A percentile compares a stretch with the other conserved stretches of the same genome.
These are phyloP conservation scores for Nemania abortiva DNA, from an alignment of 2,329 filamentous ascomycete genomes.

Conservation along the genomic window DNA sequence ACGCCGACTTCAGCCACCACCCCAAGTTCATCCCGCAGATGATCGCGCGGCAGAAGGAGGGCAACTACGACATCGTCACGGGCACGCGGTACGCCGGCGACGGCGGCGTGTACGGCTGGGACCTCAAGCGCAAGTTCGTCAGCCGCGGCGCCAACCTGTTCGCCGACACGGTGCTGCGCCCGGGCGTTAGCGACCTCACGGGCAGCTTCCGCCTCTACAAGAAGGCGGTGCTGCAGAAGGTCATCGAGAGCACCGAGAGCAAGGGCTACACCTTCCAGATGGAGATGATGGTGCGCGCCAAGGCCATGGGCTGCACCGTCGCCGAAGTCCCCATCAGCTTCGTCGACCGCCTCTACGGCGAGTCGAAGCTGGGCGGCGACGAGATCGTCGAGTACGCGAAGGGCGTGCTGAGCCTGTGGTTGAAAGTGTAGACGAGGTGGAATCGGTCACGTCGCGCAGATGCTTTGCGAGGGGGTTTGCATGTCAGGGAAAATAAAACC, in stretches of 20 bases:
- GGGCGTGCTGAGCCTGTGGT: constrained; percentile 81
- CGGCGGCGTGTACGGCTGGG: constrained; percentile 95
- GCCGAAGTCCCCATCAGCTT: constrained; percentile 97
- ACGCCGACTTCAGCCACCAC: constrained; percentile 99
- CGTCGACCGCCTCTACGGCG: constrained; percentile 94
- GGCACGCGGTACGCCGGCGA: constrained; percentile 93
- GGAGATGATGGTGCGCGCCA: constrained; percentile 98
- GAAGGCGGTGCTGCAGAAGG: constrained; percentile 87
- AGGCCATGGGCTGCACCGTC: constrained; percentile 93
- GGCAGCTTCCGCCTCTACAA: constrained; percentile 97
- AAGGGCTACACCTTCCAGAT: constrained; percentile 99
- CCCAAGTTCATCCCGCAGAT: constrained; percentile 98
- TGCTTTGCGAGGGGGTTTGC: constrained; percentile 25
- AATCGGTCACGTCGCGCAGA: not conserved
- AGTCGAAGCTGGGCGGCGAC: constrained; percentile 92
- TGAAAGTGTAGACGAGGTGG: constrained; percentile 71
- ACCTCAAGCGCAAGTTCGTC: constrained; percentile 88
- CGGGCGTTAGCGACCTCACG: constrained; percentile 94
- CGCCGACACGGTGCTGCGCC: constrained; percentile 91
- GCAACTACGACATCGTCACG: constrained; percentile 94
- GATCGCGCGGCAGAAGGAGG: constrained; percentile 81
- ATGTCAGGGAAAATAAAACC: constrained; percentile 33
- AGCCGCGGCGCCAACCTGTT: constrained; percentile 93
- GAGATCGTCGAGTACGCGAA: constrained; percentile 98
- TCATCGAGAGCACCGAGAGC: constrained; percentile 90